Evolutionary conservation across 192 early-diverging fungal species (phyloP).

Genomic region (Phycomyces blakesleeanus): DNA sequence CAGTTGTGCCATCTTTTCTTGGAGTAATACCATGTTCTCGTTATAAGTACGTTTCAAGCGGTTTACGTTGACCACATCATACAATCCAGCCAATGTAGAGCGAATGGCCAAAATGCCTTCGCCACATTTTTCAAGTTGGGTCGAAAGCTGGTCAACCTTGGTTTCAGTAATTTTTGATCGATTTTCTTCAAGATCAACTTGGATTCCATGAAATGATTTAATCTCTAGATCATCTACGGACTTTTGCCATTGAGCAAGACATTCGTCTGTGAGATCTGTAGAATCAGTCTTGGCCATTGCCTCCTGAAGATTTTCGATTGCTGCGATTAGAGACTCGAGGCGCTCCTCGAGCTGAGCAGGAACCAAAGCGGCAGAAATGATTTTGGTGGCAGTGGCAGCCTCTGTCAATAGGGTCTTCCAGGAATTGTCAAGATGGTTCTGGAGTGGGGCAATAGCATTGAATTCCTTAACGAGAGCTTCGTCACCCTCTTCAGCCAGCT

Average conservation of each 20-base stretch:
- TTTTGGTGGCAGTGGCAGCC: neutral
- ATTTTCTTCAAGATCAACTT: neutral
- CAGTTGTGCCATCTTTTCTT: neutral
- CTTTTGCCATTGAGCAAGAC: slow-evolving; percentile 4
- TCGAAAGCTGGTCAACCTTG: slow-evolving; percentile 4
- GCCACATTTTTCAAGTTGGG: slow-evolving; percentile 6
- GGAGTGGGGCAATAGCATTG: slow-evolving; percentile 8
- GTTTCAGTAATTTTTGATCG: neutral
- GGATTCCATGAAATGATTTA: slow-evolving; percentile 1
- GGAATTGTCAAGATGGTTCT: slow-evolving; percentile 13
- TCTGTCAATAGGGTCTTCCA: slow-evolving; percentile 12
- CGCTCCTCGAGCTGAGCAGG: slow-evolving; percentile 22
- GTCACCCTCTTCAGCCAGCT: slow-evolving; percentile 5
- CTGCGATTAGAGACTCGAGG: neutral
- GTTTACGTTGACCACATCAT: slow-evolving; percentile 18
- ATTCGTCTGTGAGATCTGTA: slow-evolving; percentile 7
- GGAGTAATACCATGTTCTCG: slow-evolving; percentile 7
- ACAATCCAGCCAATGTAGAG: slow-evolving; percentile 1
- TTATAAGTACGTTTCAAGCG: slow-evolving; percentile 9
- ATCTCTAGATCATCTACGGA: slow-evolving; percentile 7
- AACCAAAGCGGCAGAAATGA: slow-evolving; percentile 5
- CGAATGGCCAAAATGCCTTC: slow-evolving; percentile 9
- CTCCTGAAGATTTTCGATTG: neutral
- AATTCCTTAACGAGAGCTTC: slow-evolving; percentile 13
- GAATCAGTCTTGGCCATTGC: neutral